Conservation (phyloP, 2,329 filamentous ascomycete species). For the Sphaerulina vaccinii region DNA sequence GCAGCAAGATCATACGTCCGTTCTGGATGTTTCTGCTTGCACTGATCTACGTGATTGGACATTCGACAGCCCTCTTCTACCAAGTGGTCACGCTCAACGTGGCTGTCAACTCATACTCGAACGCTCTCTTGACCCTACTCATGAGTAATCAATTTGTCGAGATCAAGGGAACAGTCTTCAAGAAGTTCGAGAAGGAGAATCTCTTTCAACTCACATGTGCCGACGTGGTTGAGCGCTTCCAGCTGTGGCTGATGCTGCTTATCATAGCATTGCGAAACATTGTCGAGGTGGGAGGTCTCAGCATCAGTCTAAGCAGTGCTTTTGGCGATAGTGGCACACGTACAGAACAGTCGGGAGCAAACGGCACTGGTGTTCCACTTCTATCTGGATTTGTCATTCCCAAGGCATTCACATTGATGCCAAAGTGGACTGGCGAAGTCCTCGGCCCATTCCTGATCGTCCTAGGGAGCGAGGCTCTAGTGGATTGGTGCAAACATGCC, state of each 20-base stretch:
- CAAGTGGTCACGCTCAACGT: slow-evolving; percentile 98
- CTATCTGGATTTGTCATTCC: slow-evolving; percentile 73
- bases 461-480: slow-evolving; percentile 91
- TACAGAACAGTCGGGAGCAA: slow-evolving; percentile 33
- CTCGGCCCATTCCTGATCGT: slow-evolving; percentile 91
- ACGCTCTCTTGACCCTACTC: slow-evolving; percentile 85
- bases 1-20: slow-evolving; percentile 85
- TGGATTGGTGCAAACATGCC: slow-evolving; percentile 95
- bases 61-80: slow-evolving; percentile 87
- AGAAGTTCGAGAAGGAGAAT: slow-evolving; percentile 97
- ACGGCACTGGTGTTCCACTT: slow-evolving; percentile 50
- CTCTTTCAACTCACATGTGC: slow-evolving; percentile 94
- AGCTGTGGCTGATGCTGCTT: slow-evolving; percentile 94
- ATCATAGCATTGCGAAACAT: slow-evolving; percentile 97
- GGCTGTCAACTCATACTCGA: slow-evolving; percentile 97
- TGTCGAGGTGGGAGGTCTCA: slow-evolving; percentile 88
- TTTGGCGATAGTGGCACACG: slow-evolving; percentile 21
- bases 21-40: slow-evolving; percentile 89
- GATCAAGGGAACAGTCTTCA: slow-evolving; percentile 97
- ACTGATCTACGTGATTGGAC: slow-evolving; percentile 80
- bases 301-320: slow-evolving; percentile 42
- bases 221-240: slow-evolving; percentile 94
- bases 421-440: slow-evolving; percentile 83
- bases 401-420: slow-evolving; percentile 85
- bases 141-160: slow-evolving; percentile 98